A percentile compares a stretch with the other conserved stretches of the same genome.
These are phyloP conservation scores for Diaporthe vaccinii DNA, from an alignment of 2,329 filamentous ascomycete genomes.

Conservation along the genomic window DNA sequence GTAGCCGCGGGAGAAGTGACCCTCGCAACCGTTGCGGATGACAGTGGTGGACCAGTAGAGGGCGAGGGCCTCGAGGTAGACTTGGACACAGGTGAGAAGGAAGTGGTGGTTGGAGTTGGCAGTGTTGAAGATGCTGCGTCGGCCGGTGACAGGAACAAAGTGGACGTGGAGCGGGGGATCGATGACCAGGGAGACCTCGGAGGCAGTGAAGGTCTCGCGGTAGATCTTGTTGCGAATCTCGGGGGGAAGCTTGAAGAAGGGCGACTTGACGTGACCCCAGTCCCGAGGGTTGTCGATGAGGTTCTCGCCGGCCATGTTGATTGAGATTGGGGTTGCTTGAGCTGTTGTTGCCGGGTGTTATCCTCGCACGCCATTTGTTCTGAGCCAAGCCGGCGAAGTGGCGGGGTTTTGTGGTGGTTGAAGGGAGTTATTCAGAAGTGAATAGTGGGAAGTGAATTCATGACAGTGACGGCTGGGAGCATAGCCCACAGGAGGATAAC, in stretches of 20 bases:
- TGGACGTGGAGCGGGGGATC: neutral
- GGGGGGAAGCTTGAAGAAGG: conserved; percentile 20
- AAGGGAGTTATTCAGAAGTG: neutral
- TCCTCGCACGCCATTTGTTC: neutral
- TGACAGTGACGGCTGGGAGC: too few species aligned
- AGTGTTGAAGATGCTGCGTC: neutral
- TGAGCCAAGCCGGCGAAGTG: neutral
- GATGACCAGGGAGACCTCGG: neutral
- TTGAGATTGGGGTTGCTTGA: neutral
- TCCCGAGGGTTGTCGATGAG: neutral
- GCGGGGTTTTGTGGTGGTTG: neutral
- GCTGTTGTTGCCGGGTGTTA: neutral
- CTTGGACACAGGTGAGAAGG: conserved; percentile 9
- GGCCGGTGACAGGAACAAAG: neutral
- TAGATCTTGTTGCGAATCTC: conserved; percentile 23
- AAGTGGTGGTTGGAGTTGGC: neutral
- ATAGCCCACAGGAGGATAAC: neutral
- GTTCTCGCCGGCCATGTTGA: neutral
- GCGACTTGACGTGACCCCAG: conserved; percentile 5
- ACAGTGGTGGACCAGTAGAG: conserved; percentile 2
- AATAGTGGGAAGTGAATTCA: neutral
- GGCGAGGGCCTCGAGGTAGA: neutral
- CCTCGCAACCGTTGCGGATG: neutral
- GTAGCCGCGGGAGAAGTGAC: neutral
- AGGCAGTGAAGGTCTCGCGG: neutral